Conservation (phyloP, 2,329 filamentous ascomycete genomes). For the Achaetomium macrosporum region DNA sequence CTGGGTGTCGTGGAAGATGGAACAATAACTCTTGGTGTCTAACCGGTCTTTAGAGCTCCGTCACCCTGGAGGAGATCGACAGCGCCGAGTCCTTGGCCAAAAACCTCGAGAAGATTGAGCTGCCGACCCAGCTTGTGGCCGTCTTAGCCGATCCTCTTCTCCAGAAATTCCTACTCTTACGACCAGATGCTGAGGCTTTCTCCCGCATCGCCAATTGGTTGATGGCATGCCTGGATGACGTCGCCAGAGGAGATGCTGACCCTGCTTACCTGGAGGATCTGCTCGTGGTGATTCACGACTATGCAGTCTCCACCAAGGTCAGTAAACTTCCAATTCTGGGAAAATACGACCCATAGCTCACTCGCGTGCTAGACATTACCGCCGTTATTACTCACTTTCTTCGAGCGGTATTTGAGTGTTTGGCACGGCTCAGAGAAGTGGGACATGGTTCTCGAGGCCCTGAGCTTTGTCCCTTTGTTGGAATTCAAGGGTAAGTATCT, state of each 20-base stretch:
- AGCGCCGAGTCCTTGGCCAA: conserved; percentile 63
- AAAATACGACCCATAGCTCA: not conserved
- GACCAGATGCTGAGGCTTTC: conserved; percentile 47
- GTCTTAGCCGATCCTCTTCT: conserved; percentile 69
- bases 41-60: conserved; percentile 41
- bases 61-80: conserved; percentile 73
- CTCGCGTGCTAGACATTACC: conserved; percentile 37
- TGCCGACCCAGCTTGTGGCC: conserved; percentile 76
- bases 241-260: conserved; percentile 46
- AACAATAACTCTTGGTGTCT: conserved; percentile 11
- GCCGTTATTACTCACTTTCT: conserved; percentile 44
- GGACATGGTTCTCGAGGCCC: conserved; percentile 50
- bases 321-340: conserved; percentile 8
- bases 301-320: conserved; percentile 53
- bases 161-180: conserved; percentile 68
- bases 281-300: conserved; percentile 50
- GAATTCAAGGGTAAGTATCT: conserved; percentile 47
- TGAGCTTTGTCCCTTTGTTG: conserved; percentile 49
- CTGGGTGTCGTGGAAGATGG: not conserved
- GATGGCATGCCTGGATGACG: conserved; percentile 49
- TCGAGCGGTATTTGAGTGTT: conserved; percentile 45
- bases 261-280: conserved; percentile 47
- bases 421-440: conserved; percentile 59
- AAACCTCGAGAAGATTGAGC: conserved; percentile 69
- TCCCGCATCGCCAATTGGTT: conserved; percentile 56